phyloP scores from a whole-genome alignment of 768 basidiomycete species.

The Calocybe cyanea region DNA sequence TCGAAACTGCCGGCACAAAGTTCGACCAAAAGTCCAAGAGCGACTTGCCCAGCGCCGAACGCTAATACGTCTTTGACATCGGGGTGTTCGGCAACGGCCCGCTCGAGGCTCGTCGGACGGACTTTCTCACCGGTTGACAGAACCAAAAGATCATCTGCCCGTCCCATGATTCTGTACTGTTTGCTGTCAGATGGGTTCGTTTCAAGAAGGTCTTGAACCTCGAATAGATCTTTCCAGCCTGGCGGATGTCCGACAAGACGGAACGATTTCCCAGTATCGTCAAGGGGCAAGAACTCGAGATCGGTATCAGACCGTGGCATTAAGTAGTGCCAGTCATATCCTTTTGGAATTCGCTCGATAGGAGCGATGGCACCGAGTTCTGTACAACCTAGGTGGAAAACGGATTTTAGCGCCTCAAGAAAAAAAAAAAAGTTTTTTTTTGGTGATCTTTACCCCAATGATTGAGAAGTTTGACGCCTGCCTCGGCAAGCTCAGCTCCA shows the following conservation, averaged over 20 bases:
- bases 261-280: constrained; percentile 22
- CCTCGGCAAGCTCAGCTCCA: constrained; percentile 22
- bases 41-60: constrained; percentile 31
- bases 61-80: constrained; percentile 32
- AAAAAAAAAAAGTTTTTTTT: not conserved
- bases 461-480: constrained; percentile 33
- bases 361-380: constrained; percentile 36
- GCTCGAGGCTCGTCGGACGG: constrained; percentile 29
- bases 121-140: constrained; percentile 42
- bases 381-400: constrained; percentile 25
- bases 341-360: constrained; percentile 23
- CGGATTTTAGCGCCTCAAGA: not conserved
- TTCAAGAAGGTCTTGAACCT: constrained; percentile 36
- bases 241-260: constrained; percentile 28
- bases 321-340: constrained; percentile 36
- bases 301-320: constrained; percentile 30
- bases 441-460: constrained; percentile 33
- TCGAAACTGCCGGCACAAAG: constrained; percentile 16
- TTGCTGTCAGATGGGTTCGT: constrained; percentile 25
- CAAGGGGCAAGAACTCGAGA: constrained; percentile 23
- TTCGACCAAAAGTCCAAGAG: constrained; percentile 35
- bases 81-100: constrained; percentile 30
- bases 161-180: constrained; percentile 33
- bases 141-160: constrained; percentile 38
- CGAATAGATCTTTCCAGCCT: constrained; percentile 28